A percentile compares a stretch with the other conserved stretches of the same genome.
These are phyloP conservation scores for Sphaceloma murrayae DNA, from an alignment of 2,329 filamentous ascomycete species.

Conservation along the genomic window DNA sequence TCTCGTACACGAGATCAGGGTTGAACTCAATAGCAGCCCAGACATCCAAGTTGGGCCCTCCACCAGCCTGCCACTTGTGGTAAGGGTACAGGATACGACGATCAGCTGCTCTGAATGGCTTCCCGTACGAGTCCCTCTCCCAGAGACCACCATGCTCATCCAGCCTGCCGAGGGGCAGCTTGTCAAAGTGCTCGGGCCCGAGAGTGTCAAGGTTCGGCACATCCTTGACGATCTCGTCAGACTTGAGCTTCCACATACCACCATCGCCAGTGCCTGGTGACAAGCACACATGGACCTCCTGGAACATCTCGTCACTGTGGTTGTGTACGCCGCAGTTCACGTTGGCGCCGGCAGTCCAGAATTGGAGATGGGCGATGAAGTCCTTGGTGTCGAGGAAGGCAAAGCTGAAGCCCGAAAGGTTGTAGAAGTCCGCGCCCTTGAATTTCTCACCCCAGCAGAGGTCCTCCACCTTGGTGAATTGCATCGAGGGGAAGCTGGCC, in stretches of 20 bases:
- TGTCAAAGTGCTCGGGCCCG: constrained; percentile 7
- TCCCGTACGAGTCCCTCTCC: constrained; percentile 14
- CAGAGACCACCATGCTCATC: constrained; percentile 14
- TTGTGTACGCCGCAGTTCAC: constrained; percentile 14
- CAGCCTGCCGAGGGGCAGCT: constrained; percentile 4
- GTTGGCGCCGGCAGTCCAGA: constrained; percentile 12
- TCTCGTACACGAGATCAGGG: constrained; percentile 11
- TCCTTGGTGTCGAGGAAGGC: constrained; percentile 14
- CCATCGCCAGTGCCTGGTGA: constrained; percentile 7
- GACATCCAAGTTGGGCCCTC: constrained; percentile 3
- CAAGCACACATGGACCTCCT: constrained; percentile 11
- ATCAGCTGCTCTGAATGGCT: constrained; percentile 12
- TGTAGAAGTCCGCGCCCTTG: constrained; percentile 13
- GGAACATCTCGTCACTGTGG: constrained; percentile 14
- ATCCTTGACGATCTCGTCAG: constrained; percentile 7
- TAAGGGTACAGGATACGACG: constrained; percentile 1
- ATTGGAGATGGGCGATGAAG: constrained; percentile 12
- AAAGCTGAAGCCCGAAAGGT: constrained; percentile 7
- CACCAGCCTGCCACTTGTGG: constrained; percentile 11
- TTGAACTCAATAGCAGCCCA: constrained; percentile 14
- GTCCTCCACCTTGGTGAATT: constrained; percentile 11
- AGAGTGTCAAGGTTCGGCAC: constrained; percentile 7
- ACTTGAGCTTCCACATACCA: constrained; percentile 14
- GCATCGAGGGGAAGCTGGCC: background rate
- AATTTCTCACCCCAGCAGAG: constrained; percentile 6